These are phyloP conservation scores for Adansonia grandidieri DNA, from an alignment of 441 rosid species.

Conservation along the genomic window DNA sequence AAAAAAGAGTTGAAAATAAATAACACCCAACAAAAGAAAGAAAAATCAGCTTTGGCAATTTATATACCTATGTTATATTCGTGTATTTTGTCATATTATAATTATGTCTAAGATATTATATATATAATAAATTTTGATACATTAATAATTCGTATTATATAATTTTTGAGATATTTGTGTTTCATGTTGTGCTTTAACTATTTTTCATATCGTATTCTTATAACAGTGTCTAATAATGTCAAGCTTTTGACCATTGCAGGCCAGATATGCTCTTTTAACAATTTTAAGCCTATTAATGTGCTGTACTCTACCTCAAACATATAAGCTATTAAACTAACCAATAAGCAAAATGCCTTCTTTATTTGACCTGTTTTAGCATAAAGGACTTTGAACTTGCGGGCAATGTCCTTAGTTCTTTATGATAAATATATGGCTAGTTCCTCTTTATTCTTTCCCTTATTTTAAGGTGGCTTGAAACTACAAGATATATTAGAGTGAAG, in stretches of 20 bases:
- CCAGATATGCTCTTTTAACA: neutral
- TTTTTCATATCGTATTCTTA: no score
- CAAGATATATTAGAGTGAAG: neutral
- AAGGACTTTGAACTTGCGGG: neutral
- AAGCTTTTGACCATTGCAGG: neutral
- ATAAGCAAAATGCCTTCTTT: neutral
- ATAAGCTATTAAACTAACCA: neutral
- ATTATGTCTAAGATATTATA: no score
- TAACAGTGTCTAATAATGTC: no score
- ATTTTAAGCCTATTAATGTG: neutral
- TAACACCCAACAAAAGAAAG: neutral
- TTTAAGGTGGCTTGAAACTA: neutral
- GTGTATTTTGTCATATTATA: no score
- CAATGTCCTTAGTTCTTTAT: neutral
- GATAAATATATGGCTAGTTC: neutral
- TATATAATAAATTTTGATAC: no score
- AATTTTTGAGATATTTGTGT: no score
- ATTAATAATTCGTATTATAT: no score
- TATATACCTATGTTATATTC: no score
- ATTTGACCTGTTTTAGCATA: slow-evolving; percentile 12
- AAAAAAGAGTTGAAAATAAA: neutral
- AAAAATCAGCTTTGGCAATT: neutral
- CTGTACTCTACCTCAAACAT: neutral
- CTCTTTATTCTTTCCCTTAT: neutral
- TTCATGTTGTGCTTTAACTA: no score